Evolutionary conservation across 2,329 filamentous ascomycete genomes (phyloP).

Genomic region (Colletotrichum karsti): DNA sequence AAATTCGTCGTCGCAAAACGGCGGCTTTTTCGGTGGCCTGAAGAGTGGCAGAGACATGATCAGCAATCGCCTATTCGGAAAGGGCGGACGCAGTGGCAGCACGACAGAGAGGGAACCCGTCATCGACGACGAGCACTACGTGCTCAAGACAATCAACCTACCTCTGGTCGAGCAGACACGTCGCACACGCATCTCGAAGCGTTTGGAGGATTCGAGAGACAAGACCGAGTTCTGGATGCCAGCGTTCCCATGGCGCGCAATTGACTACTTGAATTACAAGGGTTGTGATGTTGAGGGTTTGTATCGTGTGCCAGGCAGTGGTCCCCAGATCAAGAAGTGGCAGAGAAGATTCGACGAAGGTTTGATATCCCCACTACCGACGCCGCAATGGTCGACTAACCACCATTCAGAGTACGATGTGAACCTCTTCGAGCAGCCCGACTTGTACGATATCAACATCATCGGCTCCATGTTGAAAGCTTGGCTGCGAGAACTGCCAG

Average conservation of each 20-base stretch:
- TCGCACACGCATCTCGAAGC: slow-evolving; percentile 89
- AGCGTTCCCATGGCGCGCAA: slow-evolving; percentile 91
- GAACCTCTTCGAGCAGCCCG: slow-evolving; percentile 85
- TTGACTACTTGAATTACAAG: slow-evolving; percentile 96
- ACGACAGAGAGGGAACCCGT: slow-evolving; percentile 70
- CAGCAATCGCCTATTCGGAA: slow-evolving; percentile 84
- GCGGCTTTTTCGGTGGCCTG: slow-evolving; percentile 77
- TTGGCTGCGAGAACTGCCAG: slow-evolving; percentile 93
- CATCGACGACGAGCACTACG: slow-evolving; percentile 84
- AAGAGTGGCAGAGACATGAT: slow-evolving; percentile 82
- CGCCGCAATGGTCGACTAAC: slow-evolving; percentile 36
- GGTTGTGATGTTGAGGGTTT: slow-evolving; percentile 93
- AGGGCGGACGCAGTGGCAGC: slow-evolving; percentile 77
- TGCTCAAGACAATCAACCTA: slow-evolving; percentile 84
- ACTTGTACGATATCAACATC: slow-evolving; percentile 95
- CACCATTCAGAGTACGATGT: slow-evolving; percentile 77
- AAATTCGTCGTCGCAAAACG: slow-evolving; percentile 64
- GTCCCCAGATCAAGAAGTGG: slow-evolving; percentile 91
- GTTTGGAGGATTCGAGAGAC: slow-evolving; percentile 85
- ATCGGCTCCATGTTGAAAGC: slow-evolving; percentile 96
- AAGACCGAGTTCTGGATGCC: slow-evolving; percentile 99
- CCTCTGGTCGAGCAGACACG: slow-evolving; percentile 90
- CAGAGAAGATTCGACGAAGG: slow-evolving; percentile 89
- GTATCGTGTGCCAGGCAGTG: slow-evolving; percentile 91
- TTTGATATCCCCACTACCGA: slow-evolving; percentile 39